These are phyloP conservation scores for Talaromyces sp. DNA, from an alignment of 2,329 filamentous ascomycete genomes.

Conservation along the genomic window DNA sequence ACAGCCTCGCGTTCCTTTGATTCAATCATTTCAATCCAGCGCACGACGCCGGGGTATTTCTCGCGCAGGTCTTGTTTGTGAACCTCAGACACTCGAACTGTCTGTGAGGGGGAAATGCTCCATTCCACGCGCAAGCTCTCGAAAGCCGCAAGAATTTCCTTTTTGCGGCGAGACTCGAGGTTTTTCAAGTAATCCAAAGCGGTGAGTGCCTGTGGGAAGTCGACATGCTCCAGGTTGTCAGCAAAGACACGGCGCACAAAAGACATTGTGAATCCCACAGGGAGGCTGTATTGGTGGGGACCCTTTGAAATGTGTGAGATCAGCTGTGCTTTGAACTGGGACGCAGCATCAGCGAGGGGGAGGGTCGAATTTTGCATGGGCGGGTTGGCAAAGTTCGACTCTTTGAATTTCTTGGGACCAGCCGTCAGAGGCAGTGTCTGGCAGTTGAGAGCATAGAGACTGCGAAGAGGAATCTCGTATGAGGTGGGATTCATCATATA, in stretches of 20 bases:
- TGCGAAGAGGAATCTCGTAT: conserved; percentile 64
- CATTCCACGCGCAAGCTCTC: conserved; percentile 48
- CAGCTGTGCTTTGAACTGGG: conserved; percentile 42
- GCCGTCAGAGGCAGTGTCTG: conserved; percentile 37
- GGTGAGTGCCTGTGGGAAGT: conserved; percentile 64
- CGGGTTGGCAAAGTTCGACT: conserved; percentile 39
- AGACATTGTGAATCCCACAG: conserved; percentile 59
- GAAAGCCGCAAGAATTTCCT: conserved; percentile 56
- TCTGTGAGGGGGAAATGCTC: background rate
- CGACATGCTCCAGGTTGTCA: conserved; percentile 54
- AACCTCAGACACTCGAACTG: conserved; percentile 45
- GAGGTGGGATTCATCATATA: conserved; percentile 59
- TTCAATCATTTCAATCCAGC: conserved; percentile 54
- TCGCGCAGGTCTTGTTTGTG: conserved; percentile 49
- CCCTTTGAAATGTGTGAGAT: conserved; percentile 55
- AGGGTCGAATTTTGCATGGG: conserved; percentile 22
- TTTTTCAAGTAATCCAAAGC: conserved; percentile 65
- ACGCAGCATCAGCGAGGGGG: conserved; percentile 34
- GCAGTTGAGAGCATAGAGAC: conserved; percentile 66
- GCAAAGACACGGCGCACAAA: conserved; percentile 61
- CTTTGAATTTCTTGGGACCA: conserved; percentile 23
- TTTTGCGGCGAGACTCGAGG: conserved; percentile 57
- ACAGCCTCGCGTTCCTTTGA: conserved; percentile 52
- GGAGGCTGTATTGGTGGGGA: conserved; percentile 59
- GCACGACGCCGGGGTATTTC: conserved; percentile 52